Base-by-base conservation (phyloP, 805 yeast species). In the Lipomyces japonicus region DNA sequence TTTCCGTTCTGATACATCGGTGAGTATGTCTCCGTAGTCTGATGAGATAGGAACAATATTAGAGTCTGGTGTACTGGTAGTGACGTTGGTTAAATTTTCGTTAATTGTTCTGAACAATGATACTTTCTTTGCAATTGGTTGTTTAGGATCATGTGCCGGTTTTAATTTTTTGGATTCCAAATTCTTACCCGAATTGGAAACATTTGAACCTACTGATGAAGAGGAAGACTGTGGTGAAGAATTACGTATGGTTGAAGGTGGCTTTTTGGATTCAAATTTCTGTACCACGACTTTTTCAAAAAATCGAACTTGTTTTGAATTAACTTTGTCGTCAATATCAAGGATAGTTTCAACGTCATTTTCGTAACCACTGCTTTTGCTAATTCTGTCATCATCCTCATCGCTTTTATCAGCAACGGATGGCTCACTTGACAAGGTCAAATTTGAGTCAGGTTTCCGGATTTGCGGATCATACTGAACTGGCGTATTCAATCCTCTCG, bases 271-370 rank as follows among this genome's bases (percentile, higher is more conserved):
- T 21, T 39, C 84, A 42, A 83, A 72, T 49, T 79, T 80, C 53
- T 80, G 81, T 9, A 84, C 75, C 39, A 80, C 77, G 28, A 80
- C 69, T 2, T 68, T 68, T 1, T 72, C 71, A 0, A 81, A 72
- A 66, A 82, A 83, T 16, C 74, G 65, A 7, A 83, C 87, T 22
- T 57, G 50, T 30, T 56, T 57, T 26, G 47, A n/a, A 31, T 47
- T 19, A n/a, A 39, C 44, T 36, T 44, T 14, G 16, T 45, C 43
- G 12, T 31, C 19, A 39, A 24, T 48, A 34, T 38, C 19, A 18
- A 19, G 22, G 32, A n/a, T 14, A 31, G 28, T 32, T 18, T 18
- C 10, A n/a, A 35, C 21, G 3, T 3, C 18, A 16, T 7, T 26
- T 7, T 24, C 37, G n/a, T n/a, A n/a, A n/a, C n/a, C n/a, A n/a